Evolutionary conservation across 192 early-diverging fungal genomes (phyloP).

Genomic region (Hyaloraphidium curvatum): DNA sequence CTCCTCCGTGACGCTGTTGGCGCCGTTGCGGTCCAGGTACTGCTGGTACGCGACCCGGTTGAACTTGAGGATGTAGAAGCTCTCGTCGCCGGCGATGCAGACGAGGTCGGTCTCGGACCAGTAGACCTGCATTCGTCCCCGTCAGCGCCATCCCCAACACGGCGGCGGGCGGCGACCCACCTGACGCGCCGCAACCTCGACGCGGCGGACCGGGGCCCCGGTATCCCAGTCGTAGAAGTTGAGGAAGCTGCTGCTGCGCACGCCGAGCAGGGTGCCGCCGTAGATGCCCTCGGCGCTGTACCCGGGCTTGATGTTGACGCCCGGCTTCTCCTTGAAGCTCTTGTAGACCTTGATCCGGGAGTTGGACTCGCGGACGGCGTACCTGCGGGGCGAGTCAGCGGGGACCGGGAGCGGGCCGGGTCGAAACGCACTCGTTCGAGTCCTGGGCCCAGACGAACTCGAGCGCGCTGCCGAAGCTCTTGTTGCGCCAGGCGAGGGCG

Average conservation of each 20-base stretch:
- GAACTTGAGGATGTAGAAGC: conserved; percentile 87
- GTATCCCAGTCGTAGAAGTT: conserved; percentile 98
- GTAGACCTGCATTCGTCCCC: conserved; percentile 50
- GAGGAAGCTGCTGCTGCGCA: conserved; percentile 60
- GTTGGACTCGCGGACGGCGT: conserved; percentile 88
- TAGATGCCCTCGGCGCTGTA: conserved; percentile 86
- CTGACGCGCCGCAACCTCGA: too few relatives aligned
- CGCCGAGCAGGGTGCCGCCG: conserved; percentile 80
- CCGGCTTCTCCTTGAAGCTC: conserved; percentile 81
- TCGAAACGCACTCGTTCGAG: conserved; percentile 56
- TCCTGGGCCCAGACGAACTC: conserved; percentile 97
- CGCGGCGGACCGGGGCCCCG: conserved; percentile 69
- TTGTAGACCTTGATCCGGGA: conserved; percentile 79
- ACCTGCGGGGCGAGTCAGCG: conserved; percentile 15
- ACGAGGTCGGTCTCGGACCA: conserved; percentile 94
- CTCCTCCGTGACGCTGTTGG: conserved; percentile 52
- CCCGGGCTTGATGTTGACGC: conserved; percentile 31
- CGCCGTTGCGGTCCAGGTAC: conserved; percentile 46
- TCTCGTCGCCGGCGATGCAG: conserved; percentile 79
- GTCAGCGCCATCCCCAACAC: too few relatives aligned
- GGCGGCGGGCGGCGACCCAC: too few relatives aligned
- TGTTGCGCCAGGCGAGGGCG: conserved; percentile 98
- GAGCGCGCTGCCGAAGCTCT: conserved; percentile 82
- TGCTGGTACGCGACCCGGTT: conserved; percentile 67
- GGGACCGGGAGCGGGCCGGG: neutral